phyloP scores from a whole-genome alignment of 345 rosid genomes.

The Carallia brachiata region DNA sequence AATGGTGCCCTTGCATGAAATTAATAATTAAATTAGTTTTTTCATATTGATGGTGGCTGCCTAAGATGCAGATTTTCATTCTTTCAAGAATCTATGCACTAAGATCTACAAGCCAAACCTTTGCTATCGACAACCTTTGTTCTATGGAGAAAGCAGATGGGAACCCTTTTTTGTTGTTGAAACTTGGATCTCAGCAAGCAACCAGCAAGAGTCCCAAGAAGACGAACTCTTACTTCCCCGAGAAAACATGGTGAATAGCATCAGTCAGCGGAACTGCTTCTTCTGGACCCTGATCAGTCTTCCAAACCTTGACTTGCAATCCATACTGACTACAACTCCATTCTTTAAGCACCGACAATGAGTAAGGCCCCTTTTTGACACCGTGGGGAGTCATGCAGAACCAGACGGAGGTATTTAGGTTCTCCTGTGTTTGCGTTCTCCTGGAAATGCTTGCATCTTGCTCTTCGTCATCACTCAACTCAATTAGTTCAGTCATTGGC shows the following conservation, averaged over 20 bases:
- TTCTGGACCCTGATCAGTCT: constrained; percentile 20
- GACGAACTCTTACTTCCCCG: not conserved
- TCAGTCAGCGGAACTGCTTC: constrained; percentile 21
- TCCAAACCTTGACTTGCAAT: constrained; percentile 16
- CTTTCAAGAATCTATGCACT: no score
- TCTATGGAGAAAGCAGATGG: no score
- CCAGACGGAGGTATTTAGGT: constrained; percentile 5
- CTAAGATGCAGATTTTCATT: no score
- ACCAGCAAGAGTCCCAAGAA: no score
- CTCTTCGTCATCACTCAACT: constrained; percentile 20
- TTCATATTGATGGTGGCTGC: no score
- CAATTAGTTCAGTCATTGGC: not conserved
- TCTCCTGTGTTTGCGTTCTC: not conserved
- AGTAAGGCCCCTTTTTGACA: constrained; percentile 14
- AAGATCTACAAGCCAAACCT: no score
- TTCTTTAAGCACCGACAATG: constrained; percentile 19
- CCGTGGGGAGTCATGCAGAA: constrained; percentile 12
- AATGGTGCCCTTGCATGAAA: no score
- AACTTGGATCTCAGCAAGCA: no score
- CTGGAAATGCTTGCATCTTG: not conserved
- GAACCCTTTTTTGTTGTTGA: no score
- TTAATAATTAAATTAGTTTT: no score
- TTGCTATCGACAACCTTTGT: no score
- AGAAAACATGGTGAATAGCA: constrained; percentile 4
- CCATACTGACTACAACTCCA: constrained; percentile 5